These are phyloP conservation scores for Schrenkiella parvula DNA, from an alignment of 345 rosid species.

Conservation along the genomic window DNA sequence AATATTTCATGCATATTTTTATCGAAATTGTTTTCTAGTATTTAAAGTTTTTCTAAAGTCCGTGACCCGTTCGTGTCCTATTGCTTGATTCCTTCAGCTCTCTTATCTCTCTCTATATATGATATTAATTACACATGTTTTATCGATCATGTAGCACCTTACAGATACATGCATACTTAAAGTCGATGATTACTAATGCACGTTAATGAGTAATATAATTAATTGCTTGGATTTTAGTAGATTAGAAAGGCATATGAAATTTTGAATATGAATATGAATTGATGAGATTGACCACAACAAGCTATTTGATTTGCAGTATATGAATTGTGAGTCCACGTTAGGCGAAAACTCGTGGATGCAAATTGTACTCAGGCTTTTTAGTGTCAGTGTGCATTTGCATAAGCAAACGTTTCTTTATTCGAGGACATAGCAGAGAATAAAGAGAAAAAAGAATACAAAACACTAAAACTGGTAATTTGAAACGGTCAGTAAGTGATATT, in stretches of 20 bases:
- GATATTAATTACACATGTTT: background rate
- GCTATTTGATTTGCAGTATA: background rate
- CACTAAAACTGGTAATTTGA: constrained; percentile 4
- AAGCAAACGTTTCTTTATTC: background rate
- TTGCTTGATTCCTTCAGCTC: constrained; percentile 16
- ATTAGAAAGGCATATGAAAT: background rate
- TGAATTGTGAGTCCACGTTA: background rate
- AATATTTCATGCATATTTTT: background rate
- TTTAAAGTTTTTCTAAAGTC: background rate
- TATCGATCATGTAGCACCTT: background rate
- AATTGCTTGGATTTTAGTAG: background rate
- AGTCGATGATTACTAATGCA: constrained; percentile 5
- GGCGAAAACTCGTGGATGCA: constrained; percentile 15
- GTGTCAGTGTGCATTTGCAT: constrained; percentile 5
- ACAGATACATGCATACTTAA: constrained; percentile 10
- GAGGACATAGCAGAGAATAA: background rate
- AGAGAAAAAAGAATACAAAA: background rate
- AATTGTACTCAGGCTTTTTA: background rate
- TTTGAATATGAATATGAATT: background rate
- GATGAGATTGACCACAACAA: constrained; percentile 14
- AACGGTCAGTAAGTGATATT: background rate
- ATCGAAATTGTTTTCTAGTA: background rate
- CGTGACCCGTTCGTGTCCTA: constrained; percentile 30
- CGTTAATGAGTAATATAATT: background rate
- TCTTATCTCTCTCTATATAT: background rate